Evolutionary conservation across 371 early-diverging fungal genomes (phyloP).

Genomic region (Mortierella sp.): DNA sequence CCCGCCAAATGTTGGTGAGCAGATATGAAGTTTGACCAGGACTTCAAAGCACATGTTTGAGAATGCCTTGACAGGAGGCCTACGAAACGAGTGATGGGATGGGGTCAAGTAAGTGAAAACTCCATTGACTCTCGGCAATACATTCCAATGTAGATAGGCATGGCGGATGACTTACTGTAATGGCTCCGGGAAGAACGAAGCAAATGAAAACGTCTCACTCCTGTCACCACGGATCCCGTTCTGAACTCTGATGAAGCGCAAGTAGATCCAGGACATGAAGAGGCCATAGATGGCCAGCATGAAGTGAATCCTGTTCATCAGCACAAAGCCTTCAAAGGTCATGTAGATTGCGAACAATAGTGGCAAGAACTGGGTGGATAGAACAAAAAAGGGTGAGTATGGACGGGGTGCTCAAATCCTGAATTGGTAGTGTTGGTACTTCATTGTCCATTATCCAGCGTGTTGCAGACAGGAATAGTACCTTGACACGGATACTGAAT

Average conservation of each 20-base stretch:
- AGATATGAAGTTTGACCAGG: conserved; percentile 60
- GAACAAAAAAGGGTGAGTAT: neutral
- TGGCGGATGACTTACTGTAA: conserved; percentile 68
- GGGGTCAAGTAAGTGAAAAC: no score
- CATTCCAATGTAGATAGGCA: no score
- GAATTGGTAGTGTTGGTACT: no score
- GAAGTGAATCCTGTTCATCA: conserved; percentile 52
- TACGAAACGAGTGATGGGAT: conserved; percentile 16
- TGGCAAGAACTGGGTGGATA: conserved; percentile 47
- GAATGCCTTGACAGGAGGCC: conserved; percentile 63
- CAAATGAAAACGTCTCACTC: conserved; percentile 84
- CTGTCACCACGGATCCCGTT: conserved; percentile 86
- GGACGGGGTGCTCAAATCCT: neutral
- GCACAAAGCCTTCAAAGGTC: conserved; percentile 53
- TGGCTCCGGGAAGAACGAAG: conserved; percentile 83
- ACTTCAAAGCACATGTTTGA: conserved; percentile 61
- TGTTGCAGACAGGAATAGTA: conserved; percentile 22
- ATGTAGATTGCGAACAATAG: conserved; percentile 56
- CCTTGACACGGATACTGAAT: conserved; percentile 77
- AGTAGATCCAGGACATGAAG: conserved; percentile 80
- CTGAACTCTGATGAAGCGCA: conserved; percentile 81
- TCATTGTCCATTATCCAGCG: no score
- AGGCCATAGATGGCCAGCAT: conserved; percentile 72
- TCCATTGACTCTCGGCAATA: no score
- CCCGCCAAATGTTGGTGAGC: conserved; percentile 60